Percentiles rank a stretch among this genome's conserved stretches.
Conservation (phyloP, 2,329 filamentous ascomycete species). For the Tolypocladium amazonense region DNA sequence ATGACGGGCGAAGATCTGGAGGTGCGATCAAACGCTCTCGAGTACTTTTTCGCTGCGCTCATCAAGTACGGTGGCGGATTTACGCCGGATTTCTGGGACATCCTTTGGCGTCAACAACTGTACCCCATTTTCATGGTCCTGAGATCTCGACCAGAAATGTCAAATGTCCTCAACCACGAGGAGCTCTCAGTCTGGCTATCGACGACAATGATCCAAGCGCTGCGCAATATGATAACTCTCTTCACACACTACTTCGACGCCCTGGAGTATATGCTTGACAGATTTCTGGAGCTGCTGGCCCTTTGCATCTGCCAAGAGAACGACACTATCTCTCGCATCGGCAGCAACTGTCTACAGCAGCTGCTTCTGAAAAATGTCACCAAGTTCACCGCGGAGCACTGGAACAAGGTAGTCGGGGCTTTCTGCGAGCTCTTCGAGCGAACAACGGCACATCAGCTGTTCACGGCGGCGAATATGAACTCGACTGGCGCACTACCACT, state of each 20-base stretch:
- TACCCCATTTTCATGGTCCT: conserved; percentile 98
- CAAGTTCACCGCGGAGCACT: conserved; percentile 81
- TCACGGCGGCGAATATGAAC: conserved; percentile 63
- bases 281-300: conserved; percentile 89
- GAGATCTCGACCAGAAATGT: conserved; percentile 92
- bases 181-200: conserved; percentile 97
- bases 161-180: conserved; percentile 88
- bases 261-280: conserved; percentile 93
- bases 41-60: conserved; percentile 93
- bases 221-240: conserved; percentile 96
- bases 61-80: conserved; percentile 86
- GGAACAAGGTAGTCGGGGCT: conserved; percentile 86
- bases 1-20: conserved; percentile 99
- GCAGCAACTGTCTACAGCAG: conserved; percentile 95
- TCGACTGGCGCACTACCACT: conserved; percentile 40
- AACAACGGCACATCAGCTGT: conserved; percentile 90
- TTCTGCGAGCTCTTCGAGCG: conserved; percentile 94
- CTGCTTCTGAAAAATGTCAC: conserved; percentile 92
- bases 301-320: conserved; percentile 99
- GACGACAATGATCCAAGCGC: conserved; percentile 96
- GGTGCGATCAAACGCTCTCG: conserved; percentile 80
- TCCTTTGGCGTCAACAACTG: conserved; percentile 89
- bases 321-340: conserved; percentile 94
- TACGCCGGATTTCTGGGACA: conserved; percentile 94
- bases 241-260: conserved; percentile 98